Base-by-base conservation (phyloP, 495 filamentous ascomycete genomes). In the Cercophora newfieldiana region DNA sequence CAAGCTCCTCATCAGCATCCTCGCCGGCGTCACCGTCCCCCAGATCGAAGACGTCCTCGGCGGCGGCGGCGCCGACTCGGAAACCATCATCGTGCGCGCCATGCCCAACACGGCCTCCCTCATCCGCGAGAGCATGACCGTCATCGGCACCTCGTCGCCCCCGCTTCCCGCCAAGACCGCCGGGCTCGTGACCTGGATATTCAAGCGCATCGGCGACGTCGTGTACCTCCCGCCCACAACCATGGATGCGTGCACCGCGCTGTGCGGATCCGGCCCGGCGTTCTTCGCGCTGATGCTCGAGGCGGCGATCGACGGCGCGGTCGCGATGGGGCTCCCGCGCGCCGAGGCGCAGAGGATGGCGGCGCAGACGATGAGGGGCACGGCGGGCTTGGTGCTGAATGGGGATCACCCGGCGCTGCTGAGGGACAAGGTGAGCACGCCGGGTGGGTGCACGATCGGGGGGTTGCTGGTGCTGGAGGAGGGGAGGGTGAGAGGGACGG, bases 1-100 rank as follows among this genome's bases (percentile, higher is more conserved):
- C 1, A 97, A 97, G 68, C 79, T 97, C 3, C 78, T 97, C 5
- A 90, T 97, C 68, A 90, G 86, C 71, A 92, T 97, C 62, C 84
- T 92, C 49, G 94, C 92, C 1, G 94, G 94, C n/a, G 88, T 94
- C 5, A 84, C 88, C 0, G 85, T 86, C 0, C 55, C 81, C 16
- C 85, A 92, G 66, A 84, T 97, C 29, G 81, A 85, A 63, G 71
- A 74, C 4, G 81, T 83, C n/a, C 75, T 96, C 1, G 85, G 87
- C 61, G 78, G 79, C n/a, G n/a, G n/a, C 1, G 85, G 87, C 0
- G 76, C 75, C 21, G 73, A 75, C 49, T 65, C 64, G 51, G 71
- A 68, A 73, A 76, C 53, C 72, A 72, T 16, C 24, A 78, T 94
- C 47, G 87, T 95, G 8, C 79, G 92, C 21, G 91, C 87, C 2